Evolutionary conservation across 805 yeast genomes (phyloP).

Genomic region (Myxozyma neotropica): DNA sequence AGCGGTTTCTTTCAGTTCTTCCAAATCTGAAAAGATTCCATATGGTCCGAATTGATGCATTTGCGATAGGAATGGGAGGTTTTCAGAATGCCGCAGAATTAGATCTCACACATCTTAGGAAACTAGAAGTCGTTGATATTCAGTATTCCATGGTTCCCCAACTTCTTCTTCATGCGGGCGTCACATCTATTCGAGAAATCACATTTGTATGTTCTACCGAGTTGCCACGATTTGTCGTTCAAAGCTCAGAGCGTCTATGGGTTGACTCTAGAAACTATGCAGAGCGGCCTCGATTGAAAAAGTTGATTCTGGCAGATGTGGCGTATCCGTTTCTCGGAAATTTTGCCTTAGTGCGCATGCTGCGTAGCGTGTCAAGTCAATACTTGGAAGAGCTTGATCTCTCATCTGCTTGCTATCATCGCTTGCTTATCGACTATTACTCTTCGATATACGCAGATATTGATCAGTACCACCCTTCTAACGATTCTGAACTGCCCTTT

Average conservation of each 20-base stretch:
- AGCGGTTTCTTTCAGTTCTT: slow-evolving; percentile 7
- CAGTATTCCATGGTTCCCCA: slow-evolving; percentile 26
- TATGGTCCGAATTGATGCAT: slow-evolving; percentile 22
- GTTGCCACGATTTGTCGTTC: slow-evolving; percentile 16
- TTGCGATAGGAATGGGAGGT: slow-evolving; percentile 21
- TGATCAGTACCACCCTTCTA: background rate
- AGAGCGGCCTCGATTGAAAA: slow-evolving; percentile 2
- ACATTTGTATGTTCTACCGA: slow-evolving; percentile 24
- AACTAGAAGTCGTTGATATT: slow-evolving; percentile 11
- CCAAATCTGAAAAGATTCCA: slow-evolving; percentile 11
- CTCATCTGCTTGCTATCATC: slow-evolving; percentile 21
- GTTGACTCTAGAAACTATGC: background rate
- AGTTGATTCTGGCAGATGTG: slow-evolving; percentile 16
- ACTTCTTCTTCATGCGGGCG: slow-evolving; percentile 10
- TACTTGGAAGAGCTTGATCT: slow-evolving; percentile 7
- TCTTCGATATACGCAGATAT: slow-evolving; percentile 9
- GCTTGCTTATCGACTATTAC: slow-evolving; percentile 15
- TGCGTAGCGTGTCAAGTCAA: slow-evolving; percentile 1
- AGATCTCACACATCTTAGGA: slow-evolving; percentile 15
- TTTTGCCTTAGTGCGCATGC: slow-evolving; percentile 10
- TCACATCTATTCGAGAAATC: background rate
- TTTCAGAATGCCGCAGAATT: slow-evolving; percentile 15
- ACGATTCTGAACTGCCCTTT: background rate
- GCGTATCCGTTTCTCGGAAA: slow-evolving; percentile 25
- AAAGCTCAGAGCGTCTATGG: background rate